Evolutionary conservation across 106 monocot species (phyloP), one percentile per base, ranked within the genome.

Genomic region (Alisma plantagoaquatica): DNA sequence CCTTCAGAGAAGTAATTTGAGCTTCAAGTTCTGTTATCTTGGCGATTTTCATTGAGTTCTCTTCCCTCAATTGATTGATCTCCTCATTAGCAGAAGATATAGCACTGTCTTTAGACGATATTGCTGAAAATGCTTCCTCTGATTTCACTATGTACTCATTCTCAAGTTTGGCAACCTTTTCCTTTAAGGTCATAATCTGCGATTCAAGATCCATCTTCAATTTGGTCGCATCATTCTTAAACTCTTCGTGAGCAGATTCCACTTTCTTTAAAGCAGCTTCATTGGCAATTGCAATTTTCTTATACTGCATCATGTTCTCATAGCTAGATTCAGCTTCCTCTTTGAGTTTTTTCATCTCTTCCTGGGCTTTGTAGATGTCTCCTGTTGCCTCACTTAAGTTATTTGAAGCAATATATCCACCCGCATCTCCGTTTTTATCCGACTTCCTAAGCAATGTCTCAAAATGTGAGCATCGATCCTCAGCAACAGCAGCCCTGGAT

Each of bases 241-340:
- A 98, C 30, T 85, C 72, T 43, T 77, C 73, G 56, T 90, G 82
- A 52, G 78, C 75, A 55, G 66, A 73, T 53, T 98, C 98, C 43
- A 98, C 79, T 60, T 90, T 81, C 70, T 90, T 98, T 54, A 90
- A 24, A 41, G 90, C 98, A 51, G 53, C 65, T 72, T 98, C 98
- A 82, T 76, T 98, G 58, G 75, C 72, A 6, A 72, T 65, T 25
- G 90, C 81, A 50, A 98, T 82, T 70, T 82, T 82, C 63, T 98
- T 89, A 67, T 98, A 98, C 98, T 98, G 98, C 19, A 74, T 43
- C 98, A 98, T 86, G 61, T 78, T 82, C 30, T 70, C 70, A 55
- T 77, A 90, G 65, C 82, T 85, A 58, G 76, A 76, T 41, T 51
- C 56, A 43, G 90, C 81, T 60, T 90, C 98, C 29, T 98, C 90